A percentile compares a stretch with the other conserved stretches of the same genome.
These are phyloP conservation scores for Clavariopsis aquatica DNA, from an alignment of 495 filamentous ascomycete species.

Conservation along the genomic window DNA sequence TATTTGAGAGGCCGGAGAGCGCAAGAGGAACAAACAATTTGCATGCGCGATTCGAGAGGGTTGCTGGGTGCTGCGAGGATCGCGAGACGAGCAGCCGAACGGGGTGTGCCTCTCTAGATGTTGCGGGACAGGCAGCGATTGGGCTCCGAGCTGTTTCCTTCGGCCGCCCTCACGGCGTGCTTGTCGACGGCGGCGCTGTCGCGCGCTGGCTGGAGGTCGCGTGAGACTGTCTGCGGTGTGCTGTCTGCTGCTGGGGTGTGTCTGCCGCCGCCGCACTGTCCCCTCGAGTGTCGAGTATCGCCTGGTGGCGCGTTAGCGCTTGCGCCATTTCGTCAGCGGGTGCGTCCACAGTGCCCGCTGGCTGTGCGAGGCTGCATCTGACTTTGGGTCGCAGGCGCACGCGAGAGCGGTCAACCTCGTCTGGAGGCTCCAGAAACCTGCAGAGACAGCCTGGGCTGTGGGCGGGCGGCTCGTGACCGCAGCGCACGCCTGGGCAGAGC, in stretches of 20 bases:
- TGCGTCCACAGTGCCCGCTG: not conserved
- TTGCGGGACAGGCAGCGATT: not conserved
- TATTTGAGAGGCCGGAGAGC: not conserved
- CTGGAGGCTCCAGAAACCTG: not conserved
- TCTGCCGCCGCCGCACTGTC: not conserved
- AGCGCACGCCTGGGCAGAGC: not conserved
- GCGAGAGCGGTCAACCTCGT: not conserved
- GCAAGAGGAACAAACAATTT: not conserved
- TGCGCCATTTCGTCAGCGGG: constrained; percentile 1
- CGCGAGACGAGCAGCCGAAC: no score
- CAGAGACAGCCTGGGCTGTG: not conserved
- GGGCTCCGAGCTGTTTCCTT: not conserved
- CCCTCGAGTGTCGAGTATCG: not conserved
- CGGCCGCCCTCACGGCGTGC: not conserved
- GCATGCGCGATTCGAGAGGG: not conserved
- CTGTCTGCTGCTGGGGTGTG: no score
- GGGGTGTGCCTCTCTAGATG: no score
- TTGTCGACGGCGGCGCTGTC: not conserved
- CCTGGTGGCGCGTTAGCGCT: not conserved
- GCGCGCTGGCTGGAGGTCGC: not conserved
- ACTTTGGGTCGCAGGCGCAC: not conserved
- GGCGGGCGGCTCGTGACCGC: not conserved
- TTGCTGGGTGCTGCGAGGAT: no score
- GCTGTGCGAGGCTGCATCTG: no score
- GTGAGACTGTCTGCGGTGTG: not conserved